Evolutionary conservation across 140 eudicot genomes (phyloP).

Genomic region (Oenanthe javanica): DNA sequence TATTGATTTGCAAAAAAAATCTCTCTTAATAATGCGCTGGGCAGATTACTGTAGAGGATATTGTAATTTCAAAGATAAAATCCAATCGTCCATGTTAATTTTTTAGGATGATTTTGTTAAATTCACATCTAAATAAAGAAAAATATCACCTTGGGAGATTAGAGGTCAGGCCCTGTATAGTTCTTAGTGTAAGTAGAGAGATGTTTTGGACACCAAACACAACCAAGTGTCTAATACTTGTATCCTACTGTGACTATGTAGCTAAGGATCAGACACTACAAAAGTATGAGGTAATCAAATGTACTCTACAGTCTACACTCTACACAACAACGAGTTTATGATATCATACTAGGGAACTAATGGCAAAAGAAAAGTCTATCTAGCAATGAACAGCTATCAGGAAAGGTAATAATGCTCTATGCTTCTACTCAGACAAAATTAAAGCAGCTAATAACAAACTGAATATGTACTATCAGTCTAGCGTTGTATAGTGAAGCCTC

Average conservation of each 20-base stretch:
- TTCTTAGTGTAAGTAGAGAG: neutral
- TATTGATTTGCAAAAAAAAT: neutral
- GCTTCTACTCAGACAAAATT: neutral
- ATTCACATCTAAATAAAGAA: neutral
- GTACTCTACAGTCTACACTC: neutral
- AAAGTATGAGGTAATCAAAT: neutral
- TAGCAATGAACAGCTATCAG: neutral
- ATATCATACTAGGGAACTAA: neutral
- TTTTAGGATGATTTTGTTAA: neutral
- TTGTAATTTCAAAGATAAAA: neutral
- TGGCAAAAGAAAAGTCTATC: neutral
- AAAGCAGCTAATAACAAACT: neutral
- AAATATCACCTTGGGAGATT: neutral
- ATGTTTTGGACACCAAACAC: neutral
- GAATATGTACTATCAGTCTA: neutral
- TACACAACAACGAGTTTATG: neutral
- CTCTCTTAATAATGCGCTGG: neutral
- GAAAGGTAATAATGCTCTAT: neutral
- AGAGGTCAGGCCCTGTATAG: neutral
- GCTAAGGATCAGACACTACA: neutral
- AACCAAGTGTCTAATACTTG: neutral
- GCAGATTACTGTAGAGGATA: neutral
- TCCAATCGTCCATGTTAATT: neutral
- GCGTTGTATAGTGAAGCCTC: neutral
- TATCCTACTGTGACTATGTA: neutral